Conservation (phyloP, 148 eudicot species). For the Rhododendron ferrugineum region DNA sequence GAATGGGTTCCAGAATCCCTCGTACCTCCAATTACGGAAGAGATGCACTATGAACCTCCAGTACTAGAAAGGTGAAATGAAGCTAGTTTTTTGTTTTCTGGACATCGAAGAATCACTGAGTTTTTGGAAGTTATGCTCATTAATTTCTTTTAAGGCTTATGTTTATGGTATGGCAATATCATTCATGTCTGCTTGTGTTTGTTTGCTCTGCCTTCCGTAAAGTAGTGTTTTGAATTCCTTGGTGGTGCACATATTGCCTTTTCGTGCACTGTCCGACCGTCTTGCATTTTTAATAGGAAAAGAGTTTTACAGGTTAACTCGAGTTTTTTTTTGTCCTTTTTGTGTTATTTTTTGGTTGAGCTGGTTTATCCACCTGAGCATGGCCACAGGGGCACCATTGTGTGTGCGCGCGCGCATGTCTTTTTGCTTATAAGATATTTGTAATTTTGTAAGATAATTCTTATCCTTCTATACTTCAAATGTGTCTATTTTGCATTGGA, state of each 20-base stretch:
- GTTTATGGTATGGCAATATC: neutral
- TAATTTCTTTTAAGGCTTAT: neutral
- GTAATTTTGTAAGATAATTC: neutral
- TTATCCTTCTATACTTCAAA: neutral
- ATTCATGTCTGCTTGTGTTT: neutral
- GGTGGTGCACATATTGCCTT: neutral
- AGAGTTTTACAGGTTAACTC: neutral
- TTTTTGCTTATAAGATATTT: neutral
- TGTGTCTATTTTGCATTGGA: neutral
- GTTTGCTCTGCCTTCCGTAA: neutral
- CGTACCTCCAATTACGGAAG: constrained; percentile 71
- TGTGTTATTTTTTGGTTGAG: neutral
- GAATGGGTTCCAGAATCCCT: constrained; percentile 99
- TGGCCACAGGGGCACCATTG: neutral
- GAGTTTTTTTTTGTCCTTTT: neutral
- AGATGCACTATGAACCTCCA: constrained; percentile 72
- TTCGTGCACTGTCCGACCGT: neutral
- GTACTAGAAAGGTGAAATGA: constrained; percentile 71
- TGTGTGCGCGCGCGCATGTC: neutral
- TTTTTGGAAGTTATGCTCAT: neutral
- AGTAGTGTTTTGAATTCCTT: neutral
- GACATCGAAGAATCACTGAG: neutral
- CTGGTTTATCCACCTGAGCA: neutral
- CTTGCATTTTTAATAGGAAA: neutral
- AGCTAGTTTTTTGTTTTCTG: neutral